Conservation (phyloP, 2,329 filamentous ascomycete genomes). For the Pseudopithomyces chartarum region DNA sequence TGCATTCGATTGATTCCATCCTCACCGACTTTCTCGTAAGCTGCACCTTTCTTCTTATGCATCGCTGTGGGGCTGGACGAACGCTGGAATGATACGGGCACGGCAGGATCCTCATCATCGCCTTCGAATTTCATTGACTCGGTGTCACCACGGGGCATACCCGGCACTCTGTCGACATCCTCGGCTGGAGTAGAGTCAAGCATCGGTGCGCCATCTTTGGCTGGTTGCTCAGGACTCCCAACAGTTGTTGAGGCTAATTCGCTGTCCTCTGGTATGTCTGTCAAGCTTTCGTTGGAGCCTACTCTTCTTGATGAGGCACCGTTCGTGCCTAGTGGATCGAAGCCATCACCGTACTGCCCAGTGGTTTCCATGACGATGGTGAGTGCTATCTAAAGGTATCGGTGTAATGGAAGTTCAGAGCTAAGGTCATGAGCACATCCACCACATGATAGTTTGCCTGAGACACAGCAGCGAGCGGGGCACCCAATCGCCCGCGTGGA, state of each 20-base stretch:
- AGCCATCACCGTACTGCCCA: slow-evolving; percentile 23
- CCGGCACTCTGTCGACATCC: slow-evolving; percentile 37
- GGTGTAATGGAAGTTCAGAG: not conserved
- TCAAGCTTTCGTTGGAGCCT: slow-evolving; percentile 32
- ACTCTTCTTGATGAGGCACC: slow-evolving; percentile 21
- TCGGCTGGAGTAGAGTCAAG: slow-evolving; percentile 38
- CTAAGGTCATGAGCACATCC: not conserved
- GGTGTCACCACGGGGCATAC: slow-evolving; percentile 33
- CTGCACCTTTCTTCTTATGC: slow-evolving; percentile 45
- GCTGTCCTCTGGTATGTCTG: slow-evolving; percentile 31
- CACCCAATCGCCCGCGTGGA: not conserved
- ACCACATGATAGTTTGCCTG: not conserved
- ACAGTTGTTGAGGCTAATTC: slow-evolving; percentile 33
- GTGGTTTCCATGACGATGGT: slow-evolving; percentile 24
- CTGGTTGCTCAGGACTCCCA: slow-evolving; percentile 27
- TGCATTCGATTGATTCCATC: slow-evolving; percentile 69
- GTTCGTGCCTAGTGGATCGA: slow-evolving; percentile 31
- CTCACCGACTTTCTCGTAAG: slow-evolving; percentile 50
- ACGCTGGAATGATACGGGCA: slow-evolving; percentile 45
- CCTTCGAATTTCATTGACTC: slow-evolving; percentile 44
- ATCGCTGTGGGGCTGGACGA: slow-evolving; percentile 45
- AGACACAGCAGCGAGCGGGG: not conserved
- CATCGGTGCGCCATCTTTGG: slow-evolving; percentile 29
- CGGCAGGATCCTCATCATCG: slow-evolving; percentile 49
- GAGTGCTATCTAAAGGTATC: not conserved